Evolutionary conservation across 495 filamentous ascomycete species (phyloP).

Genomic region (Hyaloscypha hepaticicola): DNA sequence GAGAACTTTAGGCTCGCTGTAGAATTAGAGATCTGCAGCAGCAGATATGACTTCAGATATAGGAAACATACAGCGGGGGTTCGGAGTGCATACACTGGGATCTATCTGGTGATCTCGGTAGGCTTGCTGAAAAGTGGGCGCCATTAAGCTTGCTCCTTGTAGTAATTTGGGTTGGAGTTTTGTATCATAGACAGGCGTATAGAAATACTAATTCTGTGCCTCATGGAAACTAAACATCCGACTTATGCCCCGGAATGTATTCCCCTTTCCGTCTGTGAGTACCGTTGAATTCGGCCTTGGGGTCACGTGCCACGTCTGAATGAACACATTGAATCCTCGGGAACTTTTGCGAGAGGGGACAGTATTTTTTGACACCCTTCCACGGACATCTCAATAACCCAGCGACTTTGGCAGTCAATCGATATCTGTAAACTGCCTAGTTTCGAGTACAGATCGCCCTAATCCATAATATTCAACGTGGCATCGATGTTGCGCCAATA

Average conservation of each 20-base stretch:
- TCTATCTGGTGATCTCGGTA: conserved; percentile 17
- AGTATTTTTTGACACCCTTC: conserved; percentile 6
- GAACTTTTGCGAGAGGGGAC: neutral
- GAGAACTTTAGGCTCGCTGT: conserved; percentile 4
- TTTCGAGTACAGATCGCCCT: neutral
- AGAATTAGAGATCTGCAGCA: conserved; percentile 11
- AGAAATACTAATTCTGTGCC: neutral
- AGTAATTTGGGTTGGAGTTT: conserved; percentile 19
- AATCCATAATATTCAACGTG: conserved; percentile 9
- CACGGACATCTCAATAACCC: neutral
- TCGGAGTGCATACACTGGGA: conserved; percentile 21
- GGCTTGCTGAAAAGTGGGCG: conserved; percentile 16
- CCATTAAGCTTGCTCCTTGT: conserved; percentile 8
- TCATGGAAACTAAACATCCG: neutral
- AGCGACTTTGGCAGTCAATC: conserved; percentile 11
- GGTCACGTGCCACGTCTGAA: conserved; percentile 5
- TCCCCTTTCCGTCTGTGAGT: neutral
- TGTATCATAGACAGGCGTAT: conserved; percentile 22
- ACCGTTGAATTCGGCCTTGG: neutral
- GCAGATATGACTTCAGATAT: conserved; percentile 1
- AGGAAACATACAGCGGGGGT: conserved; percentile 10
- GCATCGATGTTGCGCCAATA: conserved; percentile 16
- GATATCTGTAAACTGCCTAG: neutral
- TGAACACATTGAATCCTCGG: conserved; percentile 18
- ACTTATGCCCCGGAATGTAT: neutral